Base-by-base conservation (phyloP, 139 green algal species). In the Micractinium conductrix region DNA sequence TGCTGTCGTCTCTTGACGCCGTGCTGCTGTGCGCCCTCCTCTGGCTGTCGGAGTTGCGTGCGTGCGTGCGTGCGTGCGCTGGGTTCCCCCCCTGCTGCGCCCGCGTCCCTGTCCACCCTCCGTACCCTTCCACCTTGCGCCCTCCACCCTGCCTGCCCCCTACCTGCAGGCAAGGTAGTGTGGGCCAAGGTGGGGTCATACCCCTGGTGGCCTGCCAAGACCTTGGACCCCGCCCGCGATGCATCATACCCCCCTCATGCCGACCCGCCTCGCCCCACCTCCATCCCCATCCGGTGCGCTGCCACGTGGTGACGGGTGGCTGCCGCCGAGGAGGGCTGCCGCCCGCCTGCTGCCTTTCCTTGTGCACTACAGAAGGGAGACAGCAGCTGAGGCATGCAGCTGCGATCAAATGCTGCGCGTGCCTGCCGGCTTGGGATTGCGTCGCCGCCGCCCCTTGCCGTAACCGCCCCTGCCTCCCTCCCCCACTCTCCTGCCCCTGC, bases 191-290 rank as follows among this genome's bases (percentile, higher is more conserved):
- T 88, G 45, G 74, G 67, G 22, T 76, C 14, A 68, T 74, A 62
- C 28, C 85, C 85, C 38, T 88, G 85, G 85, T 88, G 85, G 85
- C 85, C 85, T 5, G 85, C 85, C 37, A 88, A 88, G 43, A 74
- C 58, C 26, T 65, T 88, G 9, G 78, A 85, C 74, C 85, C 74
- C 16, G 43, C 38, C 22, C 74, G 84, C n/a, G 78, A 85, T 65
- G 78, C n/a, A 22, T 88, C 85, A 74, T 88, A 38, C 48, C 85
- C 85, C 1, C 37, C 78, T 28, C 78, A 88, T 42, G 85, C 75
- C 38, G 85, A 88, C 79, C 78, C 85, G n/a, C 85, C 85, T 9
- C 65, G 85, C 67, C 85, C 85, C 67, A 88, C 85, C 48, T 62
- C 63, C 72, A 86, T 88, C 24, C 85, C 85, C 62, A 80, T 88